These are phyloP conservation scores for Alternaria hordeiaustralica DNA, from an alignment of 2,329 filamentous ascomycete genomes.

Conservation along the genomic window DNA sequence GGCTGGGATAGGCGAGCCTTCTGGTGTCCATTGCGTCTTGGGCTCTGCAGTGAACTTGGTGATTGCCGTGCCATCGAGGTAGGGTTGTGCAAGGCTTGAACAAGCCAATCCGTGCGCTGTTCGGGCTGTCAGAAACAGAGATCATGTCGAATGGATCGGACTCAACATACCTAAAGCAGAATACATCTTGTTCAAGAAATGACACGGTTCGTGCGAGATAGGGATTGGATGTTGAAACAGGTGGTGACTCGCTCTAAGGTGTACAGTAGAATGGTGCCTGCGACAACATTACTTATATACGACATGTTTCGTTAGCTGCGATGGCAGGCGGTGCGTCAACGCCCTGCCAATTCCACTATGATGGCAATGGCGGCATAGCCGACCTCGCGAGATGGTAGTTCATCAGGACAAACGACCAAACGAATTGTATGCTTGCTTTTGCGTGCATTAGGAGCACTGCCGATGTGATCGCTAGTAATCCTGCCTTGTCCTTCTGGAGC, in stretches of 20 bases:
- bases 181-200: neutral
- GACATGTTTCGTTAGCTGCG: neutral
- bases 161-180: neutral
- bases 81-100: neutral
- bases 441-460: neutral
- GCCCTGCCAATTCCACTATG: neutral
- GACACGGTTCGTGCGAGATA: neutral
- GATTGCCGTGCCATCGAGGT: neutral
- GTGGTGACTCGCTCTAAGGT: neutral
- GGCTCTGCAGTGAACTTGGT: neutral
- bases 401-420: neutral
- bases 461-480: neutral
- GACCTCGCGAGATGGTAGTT: neutral
- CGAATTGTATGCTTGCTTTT: too few species aligned
- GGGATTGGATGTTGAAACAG: neutral
- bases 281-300: neutral
- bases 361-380: neutral
- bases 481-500: neutral
- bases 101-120: neutral
- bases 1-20: neutral
- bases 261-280: neutral
- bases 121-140: neutral
- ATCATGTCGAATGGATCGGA: neutral
- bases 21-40: neutral
- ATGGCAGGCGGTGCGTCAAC: neutral